Evolutionary conservation across 768 basidiomycete species (phyloP).

Genomic region (Mycena indigotica): DNA sequence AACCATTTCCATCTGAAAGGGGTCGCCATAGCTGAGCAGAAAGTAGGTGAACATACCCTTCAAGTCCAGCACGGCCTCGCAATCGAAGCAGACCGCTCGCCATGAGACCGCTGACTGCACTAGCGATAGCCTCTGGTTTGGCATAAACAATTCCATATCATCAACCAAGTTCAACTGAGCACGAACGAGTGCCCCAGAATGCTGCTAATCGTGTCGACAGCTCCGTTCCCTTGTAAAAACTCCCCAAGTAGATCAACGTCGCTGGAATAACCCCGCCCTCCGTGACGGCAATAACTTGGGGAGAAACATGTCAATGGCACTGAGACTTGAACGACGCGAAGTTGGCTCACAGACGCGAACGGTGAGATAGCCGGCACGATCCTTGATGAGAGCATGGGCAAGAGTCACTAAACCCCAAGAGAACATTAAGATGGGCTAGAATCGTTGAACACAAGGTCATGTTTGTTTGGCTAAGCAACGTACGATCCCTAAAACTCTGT

Average conservation of each 20-base stretch:
- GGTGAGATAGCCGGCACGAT: slow-evolving; percentile 39
- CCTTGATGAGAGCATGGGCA: slow-evolving; percentile 37
- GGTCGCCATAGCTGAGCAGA: neutral
- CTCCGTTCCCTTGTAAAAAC: slow-evolving; percentile 47
- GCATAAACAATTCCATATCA: neutral
- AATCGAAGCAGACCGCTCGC: slow-evolving; percentile 41
- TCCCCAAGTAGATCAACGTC: slow-evolving; percentile 44
- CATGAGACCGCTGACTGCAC: slow-evolving; percentile 44
- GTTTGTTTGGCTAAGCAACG: too few species aligned
- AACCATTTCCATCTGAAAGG: slow-evolving; percentile 42
- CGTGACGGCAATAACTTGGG: slow-evolving; percentile 41
- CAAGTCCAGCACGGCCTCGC: slow-evolving; percentile 36
- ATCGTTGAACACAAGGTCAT: neutral
- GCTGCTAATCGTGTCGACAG: slow-evolving; percentile 43
- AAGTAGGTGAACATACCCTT: slow-evolving; percentile 25
- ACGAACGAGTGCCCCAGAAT: slow-evolving; percentile 45
- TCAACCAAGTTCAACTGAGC: neutral
- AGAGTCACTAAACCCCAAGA: slow-evolving; percentile 36
- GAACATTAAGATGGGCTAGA: neutral
- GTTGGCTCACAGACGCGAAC: slow-evolving; percentile 35
- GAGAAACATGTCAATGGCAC: neutral
- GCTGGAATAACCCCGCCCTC: slow-evolving; percentile 45
- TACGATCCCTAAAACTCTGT: too few species aligned
- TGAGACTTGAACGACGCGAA: neutral
- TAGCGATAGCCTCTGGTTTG: slow-evolving; percentile 33